Conservation (phyloP, 225 moss, liverwort and hornwort species). For the Sphagnum tenellum region DNA sequence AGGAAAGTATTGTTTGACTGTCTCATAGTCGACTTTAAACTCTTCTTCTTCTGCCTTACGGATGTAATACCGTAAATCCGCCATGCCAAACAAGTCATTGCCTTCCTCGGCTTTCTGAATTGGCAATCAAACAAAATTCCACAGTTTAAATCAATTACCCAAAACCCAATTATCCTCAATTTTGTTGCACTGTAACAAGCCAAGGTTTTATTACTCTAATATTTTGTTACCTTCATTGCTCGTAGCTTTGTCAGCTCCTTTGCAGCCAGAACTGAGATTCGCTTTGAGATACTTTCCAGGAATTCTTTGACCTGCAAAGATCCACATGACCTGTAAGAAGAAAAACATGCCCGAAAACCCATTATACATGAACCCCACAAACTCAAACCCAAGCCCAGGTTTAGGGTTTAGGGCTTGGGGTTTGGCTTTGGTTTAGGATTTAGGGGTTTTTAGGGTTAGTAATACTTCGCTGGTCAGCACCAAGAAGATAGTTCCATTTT, state of each 20-base stretch:
- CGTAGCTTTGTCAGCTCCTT: slow-evolving; percentile 74
- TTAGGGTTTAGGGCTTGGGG: too few relatives aligned
- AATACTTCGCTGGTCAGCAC: background rate
- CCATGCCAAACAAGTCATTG: slow-evolving; percentile 65
- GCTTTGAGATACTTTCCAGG: slow-evolving; percentile 65
- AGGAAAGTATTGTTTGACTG: slow-evolving; percentile 93
- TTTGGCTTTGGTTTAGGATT: too few relatives aligned
- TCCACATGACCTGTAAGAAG: background rate
- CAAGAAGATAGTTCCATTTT: background rate
- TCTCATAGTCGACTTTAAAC: slow-evolving; percentile 83
- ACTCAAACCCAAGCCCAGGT: background rate
- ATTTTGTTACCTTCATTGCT: slow-evolving; percentile 63
- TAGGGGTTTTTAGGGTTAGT: too few relatives aligned
- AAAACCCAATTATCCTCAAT: background rate
- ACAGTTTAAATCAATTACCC: background rate
- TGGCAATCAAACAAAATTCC: slow-evolving; percentile 4
- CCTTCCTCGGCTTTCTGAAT: slow-evolving; percentile 82
- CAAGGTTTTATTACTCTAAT: too few relatives aligned
- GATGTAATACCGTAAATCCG: slow-evolving; percentile 90
- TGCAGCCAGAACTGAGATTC: slow-evolving; percentile 77
- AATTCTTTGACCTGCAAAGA: slow-evolving; percentile 62
- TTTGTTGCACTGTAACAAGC: background rate
- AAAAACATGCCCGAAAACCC: background rate
- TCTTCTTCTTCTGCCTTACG: slow-evolving; percentile 85
- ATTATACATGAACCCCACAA: background rate